Base-by-base conservation (phyloP, 2,329 filamentous ascomycete species). In the Byssochlamys sp. region DNA sequence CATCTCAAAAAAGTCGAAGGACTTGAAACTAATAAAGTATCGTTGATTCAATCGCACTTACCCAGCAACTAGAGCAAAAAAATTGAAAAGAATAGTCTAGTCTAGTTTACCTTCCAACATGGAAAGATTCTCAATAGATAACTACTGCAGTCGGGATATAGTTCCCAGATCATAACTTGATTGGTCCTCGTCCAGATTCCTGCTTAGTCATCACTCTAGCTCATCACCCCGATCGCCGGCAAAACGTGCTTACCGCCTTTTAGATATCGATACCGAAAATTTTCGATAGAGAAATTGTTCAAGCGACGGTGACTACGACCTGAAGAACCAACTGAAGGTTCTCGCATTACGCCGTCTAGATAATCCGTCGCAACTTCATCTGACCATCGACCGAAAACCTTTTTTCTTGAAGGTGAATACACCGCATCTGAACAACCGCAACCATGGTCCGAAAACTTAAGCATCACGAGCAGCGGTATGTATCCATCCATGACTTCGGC, bases 401-500 rank as follows among this genome's bases (percentile, higher is more conserved):
- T n/a, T 9, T 28, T 14, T 51, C n/a, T 26, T 2, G 31, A 48
- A 19, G 19, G 39, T 12, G 53, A 12, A 55, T 24, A n/a, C 45
- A 3, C 19, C 19, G 27, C 24, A 51, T 29, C 33, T 49, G 49
- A 58, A 28, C 57, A 28, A n/a, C 49, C 45, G 55, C 55, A 66
- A 77, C 65, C 58, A 97, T 97, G 94, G 90, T 95, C 65, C 88
- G 94, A 67, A 91, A 95, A 80, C 85, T 99, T 71, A 97, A 96
- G 78, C 84, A 95, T 77, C 92, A 96, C 77, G 94, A 99, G 85
- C 85, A 94, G 73, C 95, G 94, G 82, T 78, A 63, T 55, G 67
- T 67, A 53, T 31, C 29, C n/a, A 39, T 53, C 9, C 48, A n/a
- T 19, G 33, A 27, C 31, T 9, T 10, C 29, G 11, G 9, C 10